These are phyloP conservation scores for Mariannaea sp. DNA, from an alignment of 2,329 filamentous ascomycete species.

Conservation along the genomic window DNA sequence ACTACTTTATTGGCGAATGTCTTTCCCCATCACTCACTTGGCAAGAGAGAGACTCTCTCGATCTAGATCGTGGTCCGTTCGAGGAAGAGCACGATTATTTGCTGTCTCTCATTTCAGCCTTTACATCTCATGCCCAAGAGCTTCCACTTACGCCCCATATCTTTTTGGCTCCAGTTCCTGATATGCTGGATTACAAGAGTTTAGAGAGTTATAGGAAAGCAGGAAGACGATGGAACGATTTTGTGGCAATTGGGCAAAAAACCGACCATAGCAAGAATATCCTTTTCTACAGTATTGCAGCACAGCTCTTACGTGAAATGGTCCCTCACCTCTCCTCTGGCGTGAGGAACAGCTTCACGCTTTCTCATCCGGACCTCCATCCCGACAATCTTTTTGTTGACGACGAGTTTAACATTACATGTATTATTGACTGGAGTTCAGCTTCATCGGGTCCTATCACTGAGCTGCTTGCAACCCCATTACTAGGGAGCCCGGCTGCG, in stretches of 20 bases:
- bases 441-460: constrained; percentile 23
- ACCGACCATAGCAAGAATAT: constrained; percentile 30
- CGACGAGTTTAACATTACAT: constrained; percentile 32
- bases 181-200: constrained; percentile 28
- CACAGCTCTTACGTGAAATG: constrained; percentile 35
- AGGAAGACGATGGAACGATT: constrained; percentile 7
- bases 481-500: constrained; percentile 1
- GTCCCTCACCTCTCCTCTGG: constrained; percentile 25
- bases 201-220: constrained; percentile 22
- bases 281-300: constrained; percentile 31
- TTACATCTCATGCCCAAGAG: constrained; percentile 31
- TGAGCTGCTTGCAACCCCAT: constrained; percentile 21
- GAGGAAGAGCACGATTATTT: constrained; percentile 33
- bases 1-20: constrained; percentile 30
- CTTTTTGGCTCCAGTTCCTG: constrained; percentile 39
- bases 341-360: constrained; percentile 5
- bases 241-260: constrained; percentile 22
- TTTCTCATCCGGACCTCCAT: constrained; percentile 35
- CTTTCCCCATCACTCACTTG: constrained; percentile 30
- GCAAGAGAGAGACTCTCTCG: constrained; percentile 32
- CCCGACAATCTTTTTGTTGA: constrained; percentile 36
- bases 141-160: constrained; percentile 34
- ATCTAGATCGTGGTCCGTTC: constrained; percentile 38
- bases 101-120: constrained; percentile 31
- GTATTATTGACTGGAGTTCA: constrained; percentile 36